phyloP scores from a whole-genome alignment of 2,329 filamentous ascomycete species.

The Amylocarpus encephaloides region DNA sequence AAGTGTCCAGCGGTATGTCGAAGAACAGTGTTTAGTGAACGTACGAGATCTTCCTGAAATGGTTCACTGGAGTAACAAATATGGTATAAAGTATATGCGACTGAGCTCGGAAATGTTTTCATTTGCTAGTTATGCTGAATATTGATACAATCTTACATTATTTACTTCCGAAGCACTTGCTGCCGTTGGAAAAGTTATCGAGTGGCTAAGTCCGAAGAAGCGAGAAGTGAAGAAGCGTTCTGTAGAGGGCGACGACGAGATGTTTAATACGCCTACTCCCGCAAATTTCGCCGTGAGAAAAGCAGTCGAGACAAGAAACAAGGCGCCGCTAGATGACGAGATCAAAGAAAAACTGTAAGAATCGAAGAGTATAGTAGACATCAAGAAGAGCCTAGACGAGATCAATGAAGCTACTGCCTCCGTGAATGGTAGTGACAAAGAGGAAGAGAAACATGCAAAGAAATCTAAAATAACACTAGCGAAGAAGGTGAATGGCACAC shows the following conservation, averaged over 20 bases:
- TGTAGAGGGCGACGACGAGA: constrained; percentile 32
- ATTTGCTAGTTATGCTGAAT: constrained; percentile 80
- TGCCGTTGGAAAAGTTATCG: constrained; percentile 70
- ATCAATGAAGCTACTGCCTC: constrained; percentile 13
- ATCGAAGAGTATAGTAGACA: constrained; percentile 20
- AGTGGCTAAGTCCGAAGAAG: constrained; percentile 81
- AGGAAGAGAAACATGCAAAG: not conserved
- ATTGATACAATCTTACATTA: constrained; percentile 77
- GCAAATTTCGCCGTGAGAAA: constrained; percentile 27
- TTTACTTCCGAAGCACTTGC: constrained; percentile 75
- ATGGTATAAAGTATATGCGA: constrained; percentile 86
- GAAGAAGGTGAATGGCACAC: no score
- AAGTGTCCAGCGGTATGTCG: constrained; percentile 66
- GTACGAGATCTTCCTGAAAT: constrained; percentile 78
- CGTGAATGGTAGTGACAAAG: constrained; percentile 5
- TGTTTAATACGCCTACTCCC: constrained; percentile 27
- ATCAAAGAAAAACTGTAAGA: constrained; percentile 19
- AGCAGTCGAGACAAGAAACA: constrained; percentile 16
- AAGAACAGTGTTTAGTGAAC: constrained; percentile 74
- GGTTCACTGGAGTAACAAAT: constrained; percentile 85
- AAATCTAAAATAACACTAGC: constrained; percentile 14
- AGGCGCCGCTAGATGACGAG: constrained; percentile 16
- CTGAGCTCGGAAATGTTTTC: constrained; percentile 96
- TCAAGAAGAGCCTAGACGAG: constrained; percentile 23
- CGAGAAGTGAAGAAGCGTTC: constrained; percentile 46